Evolutionary conservation across 306 rosid species (phyloP).

Genomic region (Lathyrus oleraceus): DNA sequence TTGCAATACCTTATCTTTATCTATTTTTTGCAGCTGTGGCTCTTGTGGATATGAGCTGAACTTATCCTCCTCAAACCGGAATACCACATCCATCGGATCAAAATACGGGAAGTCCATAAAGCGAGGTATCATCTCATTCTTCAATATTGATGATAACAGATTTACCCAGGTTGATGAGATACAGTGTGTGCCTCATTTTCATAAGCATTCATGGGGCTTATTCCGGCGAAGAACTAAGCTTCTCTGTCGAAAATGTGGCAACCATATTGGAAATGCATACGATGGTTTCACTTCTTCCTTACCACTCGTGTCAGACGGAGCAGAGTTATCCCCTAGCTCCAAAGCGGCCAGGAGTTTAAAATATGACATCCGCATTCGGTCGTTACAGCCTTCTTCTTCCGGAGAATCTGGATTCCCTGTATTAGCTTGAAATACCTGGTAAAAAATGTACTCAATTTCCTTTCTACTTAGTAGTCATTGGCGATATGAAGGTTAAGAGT

Average conservation of each 20-base stretch:
- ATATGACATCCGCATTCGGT: slow-evolving; percentile 70
- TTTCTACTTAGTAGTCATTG: slow-evolving; percentile 17
- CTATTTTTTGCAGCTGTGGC: slow-evolving; percentile 70
- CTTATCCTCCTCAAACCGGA: slow-evolving; percentile 76
- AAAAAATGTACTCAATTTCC: slow-evolving; percentile 24
- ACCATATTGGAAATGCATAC: slow-evolving; percentile 68
- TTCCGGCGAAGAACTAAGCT: slow-evolving; percentile 81
- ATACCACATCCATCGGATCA: slow-evolving; percentile 72
- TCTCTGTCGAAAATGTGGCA: slow-evolving; percentile 89
- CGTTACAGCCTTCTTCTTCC: slow-evolving; percentile 83
- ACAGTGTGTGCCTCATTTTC: slow-evolving; percentile 71
- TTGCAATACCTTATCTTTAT: slow-evolving; percentile 25
- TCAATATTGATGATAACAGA: slow-evolving; percentile 75
- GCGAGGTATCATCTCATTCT: slow-evolving; percentile 87
- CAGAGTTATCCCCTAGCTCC: slow-evolving; percentile 49
- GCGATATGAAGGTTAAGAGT: not conserved
- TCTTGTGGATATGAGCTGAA: slow-evolving; percentile 86
- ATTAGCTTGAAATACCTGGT: slow-evolving; percentile 38
- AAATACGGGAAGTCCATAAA: slow-evolving; percentile 86
- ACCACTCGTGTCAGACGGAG: slow-evolving; percentile 49
- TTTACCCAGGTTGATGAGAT: slow-evolving; percentile 84
- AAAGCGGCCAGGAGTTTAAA: slow-evolving; percentile 48
- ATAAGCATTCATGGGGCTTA: slow-evolving; percentile 79
- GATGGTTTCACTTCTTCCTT: slow-evolving; percentile 49
- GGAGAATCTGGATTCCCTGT: slow-evolving; percentile 51